These are phyloP conservation scores for Colletotrichum cordylinicola DNA, from an alignment of 2,329 filamentous ascomycete genomes.

Conservation along the genomic window DNA sequence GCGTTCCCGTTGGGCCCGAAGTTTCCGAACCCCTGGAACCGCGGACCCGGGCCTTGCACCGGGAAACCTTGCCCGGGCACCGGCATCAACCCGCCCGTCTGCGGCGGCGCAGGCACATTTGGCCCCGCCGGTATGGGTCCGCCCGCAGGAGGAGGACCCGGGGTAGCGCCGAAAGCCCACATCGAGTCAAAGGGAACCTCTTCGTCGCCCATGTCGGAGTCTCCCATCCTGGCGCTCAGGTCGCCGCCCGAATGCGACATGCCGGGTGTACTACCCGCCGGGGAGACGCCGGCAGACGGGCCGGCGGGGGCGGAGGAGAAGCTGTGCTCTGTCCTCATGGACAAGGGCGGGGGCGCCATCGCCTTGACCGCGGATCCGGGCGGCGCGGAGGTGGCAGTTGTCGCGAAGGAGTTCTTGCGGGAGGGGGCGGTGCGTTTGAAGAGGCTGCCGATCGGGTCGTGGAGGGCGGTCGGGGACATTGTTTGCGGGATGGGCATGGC, in stretches of 20 bases:
- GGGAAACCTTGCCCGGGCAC: background rate
- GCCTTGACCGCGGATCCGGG: background rate
- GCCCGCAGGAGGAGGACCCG: background rate
- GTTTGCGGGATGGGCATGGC: conserved; percentile 26
- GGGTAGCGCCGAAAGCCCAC: conserved; percentile 30
- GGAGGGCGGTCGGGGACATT: conserved; percentile 17
- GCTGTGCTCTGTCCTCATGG: conserved; percentile 14
- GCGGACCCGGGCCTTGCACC: background rate
- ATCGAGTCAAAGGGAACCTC: conserved; percentile 43
- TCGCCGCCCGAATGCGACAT: conserved; percentile 16
- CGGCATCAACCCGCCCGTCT: background rate
- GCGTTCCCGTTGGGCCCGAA: background rate
- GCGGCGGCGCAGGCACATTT: background rate
- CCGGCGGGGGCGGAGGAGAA: conserved; percentile 1
- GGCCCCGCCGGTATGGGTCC: background rate
- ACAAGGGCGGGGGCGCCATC: conserved; percentile 15
- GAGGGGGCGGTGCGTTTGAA: conserved; percentile 24
- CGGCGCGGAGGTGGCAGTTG: background rate
- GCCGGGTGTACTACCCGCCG: conserved; percentile 17
- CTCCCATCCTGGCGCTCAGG: conserved; percentile 12
- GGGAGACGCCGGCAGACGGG: conserved; percentile 15
- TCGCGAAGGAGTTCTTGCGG: conserved; percentile 18
- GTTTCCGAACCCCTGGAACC: background rate
- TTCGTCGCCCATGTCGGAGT: conserved; percentile 31
- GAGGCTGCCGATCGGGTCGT: conserved; percentile 33